Conservation (phyloP, 2,329 filamentous ascomycete species). For the Colletotrichum sp. region DNA sequence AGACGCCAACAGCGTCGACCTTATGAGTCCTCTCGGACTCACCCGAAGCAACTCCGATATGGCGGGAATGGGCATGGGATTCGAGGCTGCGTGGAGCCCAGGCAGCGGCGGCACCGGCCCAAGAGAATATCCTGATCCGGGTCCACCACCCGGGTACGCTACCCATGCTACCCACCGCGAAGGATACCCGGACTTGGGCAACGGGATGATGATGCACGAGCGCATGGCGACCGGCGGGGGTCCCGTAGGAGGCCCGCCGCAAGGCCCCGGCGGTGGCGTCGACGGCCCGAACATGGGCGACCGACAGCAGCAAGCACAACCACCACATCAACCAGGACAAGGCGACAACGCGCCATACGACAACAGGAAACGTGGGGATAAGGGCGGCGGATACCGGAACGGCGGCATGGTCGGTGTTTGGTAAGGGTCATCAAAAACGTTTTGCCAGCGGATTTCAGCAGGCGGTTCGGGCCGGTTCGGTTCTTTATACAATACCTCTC, state of each 20-base stretch:
- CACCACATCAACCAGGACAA: conserved; percentile 1
- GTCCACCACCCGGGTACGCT: neutral
- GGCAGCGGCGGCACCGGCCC: conserved; percentile 8
- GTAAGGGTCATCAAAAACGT: neutral
- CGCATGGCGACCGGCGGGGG: neutral
- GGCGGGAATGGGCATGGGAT: conserved; percentile 16
- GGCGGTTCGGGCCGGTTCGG: neutral
- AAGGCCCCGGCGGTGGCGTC: neutral
- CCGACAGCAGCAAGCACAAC: conserved; percentile 4
- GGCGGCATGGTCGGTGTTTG: conserved; percentile 21
- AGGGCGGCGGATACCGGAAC: conserved; percentile 8
- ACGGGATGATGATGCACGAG: neutral
- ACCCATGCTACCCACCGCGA: neutral
- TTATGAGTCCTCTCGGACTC: conserved; percentile 19
- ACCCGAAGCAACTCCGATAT: conserved; percentile 20
- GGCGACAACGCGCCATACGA: neutral
- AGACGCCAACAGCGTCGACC: conserved; percentile 9
- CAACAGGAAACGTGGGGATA: neutral
- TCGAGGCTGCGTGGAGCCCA: conserved; percentile 19
- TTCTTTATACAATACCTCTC: neutral
- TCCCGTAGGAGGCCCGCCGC: neutral
- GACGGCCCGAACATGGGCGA: neutral
- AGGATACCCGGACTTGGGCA: neutral
- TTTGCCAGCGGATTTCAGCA: neutral
- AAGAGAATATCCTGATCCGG: conserved; percentile 9